Evolutionary conservation across 306 rosid species (phyloP), one percentile per base, ranked within the genome.

Genomic region (Coriaria nepalensis): DNA sequence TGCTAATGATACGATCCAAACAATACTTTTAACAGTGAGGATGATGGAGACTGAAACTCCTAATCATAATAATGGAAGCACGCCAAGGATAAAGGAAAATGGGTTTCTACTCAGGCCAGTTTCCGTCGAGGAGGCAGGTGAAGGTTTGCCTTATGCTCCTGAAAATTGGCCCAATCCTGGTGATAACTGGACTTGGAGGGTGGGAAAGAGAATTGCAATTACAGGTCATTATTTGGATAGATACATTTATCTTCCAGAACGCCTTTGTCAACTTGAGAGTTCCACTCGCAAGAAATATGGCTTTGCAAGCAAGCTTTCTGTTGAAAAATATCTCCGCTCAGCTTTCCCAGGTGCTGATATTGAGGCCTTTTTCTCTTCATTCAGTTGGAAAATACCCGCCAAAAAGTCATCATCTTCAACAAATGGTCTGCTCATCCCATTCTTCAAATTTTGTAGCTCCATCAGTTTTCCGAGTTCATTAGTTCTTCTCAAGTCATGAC

Each of bases 61-160:
- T 14, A 57, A 55, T 11, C 63, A 56, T 47, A 56, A 13, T 10
- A 64, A 70, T 54, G 68, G 68, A 47, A 60, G 53, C 37, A 20
- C 15, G 5, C 40, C 50, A 0, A 8, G 8, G 40, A 40, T 10
- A 40, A 55, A 60, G 34, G 68, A 45, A 11, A 65, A 29, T 43
- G 57, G 36, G 3, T 10, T 34, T 15, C 34, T 15, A 14, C 54
- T 72, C 0, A 53, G 37, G 41, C 76, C 62, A 4, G 84, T 64
- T 42, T 46, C 45, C 0, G 64, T 68, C 0, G 79, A 79, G 4
- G 68, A 38, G 12, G 36, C 69, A 10, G 98, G 98, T 13, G 78
- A 72, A 53, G 98, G 95, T 5, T 37, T 68, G 48, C 98, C 98
- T 2, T 90, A 77, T 45, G 98, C 95, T 45, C 98, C 98, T 13